Evolutionary conservation across 2,329 filamentous ascomycete genomes (phyloP), one percentile per base, ranked within the genome.

Genomic region (Fusarium floridanum): DNA sequence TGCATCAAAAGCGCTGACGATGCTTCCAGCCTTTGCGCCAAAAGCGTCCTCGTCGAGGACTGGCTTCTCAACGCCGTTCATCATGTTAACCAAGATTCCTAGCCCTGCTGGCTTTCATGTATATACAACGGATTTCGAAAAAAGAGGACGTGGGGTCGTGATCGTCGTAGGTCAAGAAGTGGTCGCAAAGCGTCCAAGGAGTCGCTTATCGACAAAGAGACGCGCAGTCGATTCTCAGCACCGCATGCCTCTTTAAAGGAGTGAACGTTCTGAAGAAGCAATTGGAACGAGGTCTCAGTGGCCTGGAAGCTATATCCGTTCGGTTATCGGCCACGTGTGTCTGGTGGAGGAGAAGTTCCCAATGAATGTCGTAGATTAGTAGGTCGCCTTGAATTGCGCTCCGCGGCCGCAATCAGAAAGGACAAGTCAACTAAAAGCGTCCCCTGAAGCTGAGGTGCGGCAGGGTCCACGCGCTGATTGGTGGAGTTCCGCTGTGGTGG

Each of bases 1-100:
- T 76, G 95, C 96, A 87, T 99, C 97, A 84, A 99, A 99, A 69
- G 96, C 95, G 83, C 92, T 92, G 80, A 97, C 91, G 67, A 92
- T 89, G 82, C 73, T 77, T 45, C 85, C 87, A 66, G 90, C 88
- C 81, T 92, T 92, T 78, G 94, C 92, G 80, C 90, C 93, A 85
- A 98, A 98, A 74, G 90, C 86, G 82, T 93, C 93, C 79, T 98
- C 95, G 80, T 95, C 89, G 77, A 95, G 71, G 65, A 64, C 64
- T 77, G 90, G 88, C 80, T 92, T 88, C 77, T 91, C 87, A 85
- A 93, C 95, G 80, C 93, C 93, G 88, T 97, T 94, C 94, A 97
- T 97, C 70, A 67, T 78, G 32, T 34, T 61, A 57, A 14, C 22
- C 56, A 62, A 34, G 20, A 29, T 29, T 43, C 61, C 72, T 74